Percentiles rank a stretch among this genome's conserved stretches.
These are phyloP conservation scores for Dendrobium nobile DNA, from an alignment of 106 monocot species.

Conservation along the genomic window DNA sequence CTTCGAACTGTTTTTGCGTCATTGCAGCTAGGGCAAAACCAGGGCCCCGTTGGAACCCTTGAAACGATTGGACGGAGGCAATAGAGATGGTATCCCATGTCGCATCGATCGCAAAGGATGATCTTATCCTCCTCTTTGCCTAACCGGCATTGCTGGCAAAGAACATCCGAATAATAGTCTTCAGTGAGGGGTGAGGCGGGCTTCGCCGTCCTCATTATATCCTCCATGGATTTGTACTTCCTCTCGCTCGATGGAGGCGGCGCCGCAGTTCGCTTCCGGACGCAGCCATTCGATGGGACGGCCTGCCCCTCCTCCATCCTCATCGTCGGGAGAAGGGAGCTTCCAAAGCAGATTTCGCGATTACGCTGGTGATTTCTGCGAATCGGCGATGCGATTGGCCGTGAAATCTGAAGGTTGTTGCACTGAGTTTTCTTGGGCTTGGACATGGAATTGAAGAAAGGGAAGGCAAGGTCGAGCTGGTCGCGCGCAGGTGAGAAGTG, in stretches of 20 bases:
- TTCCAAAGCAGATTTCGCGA: background rate
- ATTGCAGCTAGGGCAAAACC: conserved; percentile 66
- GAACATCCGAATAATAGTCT: conserved; percentile 37
- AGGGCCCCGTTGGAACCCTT: conserved; percentile 65
- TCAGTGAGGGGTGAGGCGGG: conserved; percentile 19
- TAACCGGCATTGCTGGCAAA: conserved; percentile 65
- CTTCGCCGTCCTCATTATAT: conserved; percentile 58
- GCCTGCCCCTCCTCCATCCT: background rate
- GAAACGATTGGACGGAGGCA: conserved; percentile 74
- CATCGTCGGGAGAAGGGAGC: background rate
- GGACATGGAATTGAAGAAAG: no score
- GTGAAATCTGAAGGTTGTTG: background rate
- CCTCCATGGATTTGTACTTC: conserved; percentile 48
- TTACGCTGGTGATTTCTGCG: background rate
- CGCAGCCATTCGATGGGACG: conserved; percentile 18
- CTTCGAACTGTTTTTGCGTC: conserved; percentile 9
- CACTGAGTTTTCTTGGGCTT: background rate
- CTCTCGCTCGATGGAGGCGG: conserved; percentile 28
- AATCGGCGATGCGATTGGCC: background rate
- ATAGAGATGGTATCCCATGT: conserved; percentile 62
- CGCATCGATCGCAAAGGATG: conserved; percentile 74
- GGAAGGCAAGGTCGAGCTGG: conserved; percentile 1
- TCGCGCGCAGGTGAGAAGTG: background rate
- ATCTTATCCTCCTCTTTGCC: conserved; percentile 66
- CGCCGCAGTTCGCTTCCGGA: conserved; percentile 54